Conservation (phyloP, 441 rosid genomes). For the Euphorbia schlechtendalii region DNA sequence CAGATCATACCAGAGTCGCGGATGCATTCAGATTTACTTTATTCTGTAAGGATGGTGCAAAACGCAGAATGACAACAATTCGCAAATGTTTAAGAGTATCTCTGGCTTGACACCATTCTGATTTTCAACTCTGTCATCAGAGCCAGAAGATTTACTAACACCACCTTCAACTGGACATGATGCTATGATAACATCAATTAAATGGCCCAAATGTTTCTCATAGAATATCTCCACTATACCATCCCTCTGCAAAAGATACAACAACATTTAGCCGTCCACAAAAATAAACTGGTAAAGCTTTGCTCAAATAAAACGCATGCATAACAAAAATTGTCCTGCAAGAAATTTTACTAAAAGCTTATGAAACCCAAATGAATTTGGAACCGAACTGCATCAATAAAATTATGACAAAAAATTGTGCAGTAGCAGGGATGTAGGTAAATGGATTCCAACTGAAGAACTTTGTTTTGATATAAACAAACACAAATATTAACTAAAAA, state of each 20-base stretch:
- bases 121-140: constrained; percentile 39
- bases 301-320: not conserved
- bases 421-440: not conserved
- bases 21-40: constrained; percentile 48
- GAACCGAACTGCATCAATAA: not conserved
- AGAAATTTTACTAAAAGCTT: not conserved
- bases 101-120: constrained; percentile 64
- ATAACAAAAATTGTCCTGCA: not conserved
- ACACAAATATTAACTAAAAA: not conserved
- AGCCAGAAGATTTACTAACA: constrained; percentile 38
- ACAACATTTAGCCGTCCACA: constrained; percentile 5
- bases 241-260: constrained; percentile 62
- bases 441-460: constrained; percentile 2
- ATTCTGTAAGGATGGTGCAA: constrained; percentile 92
- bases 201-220: constrained; percentile 88
- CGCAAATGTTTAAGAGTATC: constrained; percentile 86
- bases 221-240: constrained; percentile 83
- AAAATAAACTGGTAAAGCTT: constrained; percentile 1
- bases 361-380: not conserved
- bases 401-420: not conserved
- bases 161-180: constrained; percentile 49
- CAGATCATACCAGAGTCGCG: constrained; percentile 5
- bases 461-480: not conserved
- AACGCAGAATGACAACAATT: constrained; percentile 91
- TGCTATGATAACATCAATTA: constrained; percentile 78